Base-by-base conservation (phyloP, 306 rosid genomes). In the Sindora glabra region DNA sequence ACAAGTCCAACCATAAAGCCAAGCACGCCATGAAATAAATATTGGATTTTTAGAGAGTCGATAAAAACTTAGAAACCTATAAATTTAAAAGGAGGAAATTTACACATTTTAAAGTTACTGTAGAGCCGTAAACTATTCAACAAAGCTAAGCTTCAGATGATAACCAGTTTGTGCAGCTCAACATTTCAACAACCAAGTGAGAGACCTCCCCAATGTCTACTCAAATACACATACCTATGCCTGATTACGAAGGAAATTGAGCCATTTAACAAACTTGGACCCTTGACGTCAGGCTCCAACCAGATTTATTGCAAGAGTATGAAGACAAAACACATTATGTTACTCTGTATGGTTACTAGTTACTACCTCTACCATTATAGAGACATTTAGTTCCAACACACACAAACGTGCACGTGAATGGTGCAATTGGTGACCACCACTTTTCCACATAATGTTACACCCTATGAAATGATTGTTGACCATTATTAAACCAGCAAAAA, bases 351-450 rank as follows among this genome's bases (percentile, higher is more conserved):
- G n/a, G n/a, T n/a, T n/a, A n/a, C n/a, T n/a, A n/a, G n/a, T 37
- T 3, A 37, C 42, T 37, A 5, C 15, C 42, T 37, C 38, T 47
- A 32, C 67, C 26, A 63, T 11, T 4, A 1, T 0, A 24, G 1
- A 38, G 5, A 59, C n/a, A n/a, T n/a, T n/a, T n/a, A n/a, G n/a
- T n/a, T n/a, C n/a, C n/a, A n/a, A n/a, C n/a, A n/a, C n/a, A n/a
- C n/a, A n/a, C n/a, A n/a, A n/a, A n/a, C n/a, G n/a, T n/a, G n/a
- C n/a, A n/a, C n/a, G n/a, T n/a, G 24, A 32, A 18, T 8, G 36
- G 70, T 47, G 36, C 64, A 7, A 46, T 25, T 65, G 32, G 40
- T 47, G n/a, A n/a, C 45, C 39, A 42, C 38, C 26, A 52, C 64
- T 49, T 44, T 18, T 8, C 7, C 22, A 3, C 4, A n/a, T 51